Base-by-base conservation (phyloP, 129 eudicot species). In the Arctium lappa region DNA sequence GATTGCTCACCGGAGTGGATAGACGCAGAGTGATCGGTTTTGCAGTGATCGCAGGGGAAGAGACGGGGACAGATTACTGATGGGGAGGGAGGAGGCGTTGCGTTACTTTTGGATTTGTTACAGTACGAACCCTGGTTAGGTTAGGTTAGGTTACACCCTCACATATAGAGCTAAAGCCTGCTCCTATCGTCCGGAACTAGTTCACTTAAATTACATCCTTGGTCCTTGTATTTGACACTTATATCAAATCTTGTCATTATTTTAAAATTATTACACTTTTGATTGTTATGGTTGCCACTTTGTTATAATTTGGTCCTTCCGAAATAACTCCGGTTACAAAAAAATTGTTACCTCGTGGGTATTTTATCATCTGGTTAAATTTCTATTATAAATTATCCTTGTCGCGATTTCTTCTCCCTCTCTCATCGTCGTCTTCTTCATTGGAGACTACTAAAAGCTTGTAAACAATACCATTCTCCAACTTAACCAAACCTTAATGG, bases 401-500 rank as follows among this genome's bases (percentile, higher is more conserved):
- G 56, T 46, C 16, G 16, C 1, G 13, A 1, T 46, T 46, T 46
- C 16, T 46, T 46, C 4, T 46, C 56, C 13, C 56, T 46, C 15
- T 9, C 16, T 46, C 27, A 22, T 46, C 16, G 16, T 46, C 3
- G 16, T 46, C 16, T 46, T 46, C 56, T 9, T 46, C 13, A 0
- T 1, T 9, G 10, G 56, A 42, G 93, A 91, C 33, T 91, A 93
- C 72, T 9, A 84, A 65, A 83, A 80, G 68, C 90, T 91, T 0
- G 84, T 86, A 69, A 75, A 89, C 48, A 60, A 42, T 82, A 88
- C 90, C 66, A 83, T 91, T 33, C 66, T 84, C 48, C 88, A 80
- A 18, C 84, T 91, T 37, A 89, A 88, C 88, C 81, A 80, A 44
- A 89, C 93, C n/a, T 12, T 88, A 6, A 76, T 73, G 22, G 80